A percentile compares a stretch with the other conserved stretches of the same genome.
These are phyloP conservation scores for Musa schizocarpa DNA, from an alignment of 176 grass and related monocot species.

Conservation along the genomic window DNA sequence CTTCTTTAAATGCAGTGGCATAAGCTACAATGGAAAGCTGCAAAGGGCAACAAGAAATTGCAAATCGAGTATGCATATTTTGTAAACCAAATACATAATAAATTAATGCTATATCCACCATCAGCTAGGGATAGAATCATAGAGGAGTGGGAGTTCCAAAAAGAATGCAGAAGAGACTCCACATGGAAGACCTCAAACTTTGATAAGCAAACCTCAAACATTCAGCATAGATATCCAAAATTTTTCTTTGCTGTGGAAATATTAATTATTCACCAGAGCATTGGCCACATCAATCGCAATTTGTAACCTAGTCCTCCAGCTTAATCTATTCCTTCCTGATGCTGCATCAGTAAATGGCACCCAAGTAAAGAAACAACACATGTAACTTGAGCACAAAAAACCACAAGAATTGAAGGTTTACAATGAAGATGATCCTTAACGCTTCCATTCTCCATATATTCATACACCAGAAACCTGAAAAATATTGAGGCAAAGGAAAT, in stretches of 20 bases:
- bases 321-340: conserved; percentile 53
- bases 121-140: neutral
- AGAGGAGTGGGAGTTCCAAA: neutral
- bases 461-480: conserved; percentile 84
- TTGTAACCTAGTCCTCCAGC: conserved; percentile 69
- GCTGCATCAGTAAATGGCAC: conserved; percentile 33
- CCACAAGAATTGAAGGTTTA: conserved; percentile 28
- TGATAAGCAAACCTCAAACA: neutral
- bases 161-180: neutral
- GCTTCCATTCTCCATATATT: conserved; percentile 98
- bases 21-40: neutral
- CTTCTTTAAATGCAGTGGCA: neutral
- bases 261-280: conserved; percentile 62
- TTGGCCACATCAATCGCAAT: conserved; percentile 89
- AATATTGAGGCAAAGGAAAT: neutral
- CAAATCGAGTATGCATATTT: neutral
- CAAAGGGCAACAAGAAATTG: neutral
- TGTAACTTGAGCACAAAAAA: conserved; percentile 7
- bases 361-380: conserved; percentile 1
- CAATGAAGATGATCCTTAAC: conserved; percentile 93
- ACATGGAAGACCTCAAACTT: neutral
- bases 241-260: too few relatives aligned
- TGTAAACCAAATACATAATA: neutral
- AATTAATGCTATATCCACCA: neutral
- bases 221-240: neutral